Evolutionary conservation across 2,329 filamentous ascomycete genomes (phyloP).

Genomic region (Monosporascus sp.): DNA sequence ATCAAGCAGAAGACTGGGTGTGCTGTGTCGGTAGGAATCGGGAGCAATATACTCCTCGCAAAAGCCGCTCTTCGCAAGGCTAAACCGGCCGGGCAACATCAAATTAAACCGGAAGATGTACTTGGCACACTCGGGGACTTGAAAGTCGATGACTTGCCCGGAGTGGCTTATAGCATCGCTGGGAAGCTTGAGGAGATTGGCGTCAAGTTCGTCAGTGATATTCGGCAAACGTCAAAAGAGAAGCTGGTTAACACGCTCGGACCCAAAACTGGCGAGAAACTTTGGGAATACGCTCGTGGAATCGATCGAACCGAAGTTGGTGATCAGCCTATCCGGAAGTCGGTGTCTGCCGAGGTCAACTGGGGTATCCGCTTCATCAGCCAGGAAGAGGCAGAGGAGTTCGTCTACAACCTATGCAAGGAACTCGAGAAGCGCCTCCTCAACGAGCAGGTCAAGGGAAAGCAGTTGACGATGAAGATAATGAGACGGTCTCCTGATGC

Average conservation of each 20-base stretch:
- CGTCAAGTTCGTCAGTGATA: conserved; percentile 75
- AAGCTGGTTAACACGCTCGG: conserved; percentile 68
- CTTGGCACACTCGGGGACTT: conserved; percentile 72
- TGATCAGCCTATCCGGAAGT: conserved; percentile 80
- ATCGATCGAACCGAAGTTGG: conserved; percentile 84
- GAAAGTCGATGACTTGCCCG: conserved; percentile 75
- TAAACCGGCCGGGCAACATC: conserved; percentile 89
- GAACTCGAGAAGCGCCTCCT: conserved; percentile 77
- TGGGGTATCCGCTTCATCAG: conserved; percentile 96
- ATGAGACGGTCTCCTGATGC: conserved; percentile 85
- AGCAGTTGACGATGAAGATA: conserved; percentile 86
- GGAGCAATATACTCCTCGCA: conserved; percentile 82
- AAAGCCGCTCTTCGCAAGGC: conserved; percentile 87
- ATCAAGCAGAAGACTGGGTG: conserved; percentile 75
- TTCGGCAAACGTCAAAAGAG: conserved; percentile 72
- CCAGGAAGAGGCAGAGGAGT: conserved; percentile 89
- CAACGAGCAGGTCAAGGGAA: conserved; percentile 81
- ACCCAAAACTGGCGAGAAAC: conserved; percentile 85
- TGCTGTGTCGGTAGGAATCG: conserved; percentile 87
- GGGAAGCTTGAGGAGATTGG: conserved; percentile 85
- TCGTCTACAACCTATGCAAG: conserved; percentile 75
- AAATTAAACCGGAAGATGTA: conserved; percentile 76
- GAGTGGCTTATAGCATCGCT: conserved; percentile 86
- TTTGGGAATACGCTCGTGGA: conserved; percentile 85
- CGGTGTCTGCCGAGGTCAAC: conserved; percentile 93